These are phyloP conservation scores for Melampsora americana DNA, from an alignment of 1,284 basidiomycete genomes.

Conservation along the genomic window DNA sequence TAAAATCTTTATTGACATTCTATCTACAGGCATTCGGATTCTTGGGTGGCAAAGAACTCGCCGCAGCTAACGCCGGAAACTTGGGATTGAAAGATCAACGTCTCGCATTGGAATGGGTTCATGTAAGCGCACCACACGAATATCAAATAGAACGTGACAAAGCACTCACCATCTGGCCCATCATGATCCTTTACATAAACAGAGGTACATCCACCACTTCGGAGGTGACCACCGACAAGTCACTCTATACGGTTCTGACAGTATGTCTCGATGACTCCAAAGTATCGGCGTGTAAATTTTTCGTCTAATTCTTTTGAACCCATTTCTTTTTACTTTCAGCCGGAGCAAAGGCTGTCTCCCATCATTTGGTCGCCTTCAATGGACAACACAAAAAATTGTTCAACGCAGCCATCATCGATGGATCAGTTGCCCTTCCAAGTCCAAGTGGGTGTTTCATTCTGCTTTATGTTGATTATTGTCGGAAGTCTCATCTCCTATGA, in stretches of 20 bases:
- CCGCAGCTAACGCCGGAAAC: slow-evolving; percentile 15
- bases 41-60: slow-evolving; percentile 24
- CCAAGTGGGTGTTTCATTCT: neutral
- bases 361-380: neutral
- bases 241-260: too few relatives aligned
- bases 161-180: too few relatives aligned
- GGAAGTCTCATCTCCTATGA: neutral
- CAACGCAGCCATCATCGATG: neutral
- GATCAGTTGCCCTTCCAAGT: neutral
- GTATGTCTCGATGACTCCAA: too few relatives aligned
- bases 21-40: slow-evolving; percentile 18
- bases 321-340: neutral
- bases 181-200: too few relatives aligned
- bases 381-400: neutral
- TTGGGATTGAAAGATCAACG: slow-evolving; percentile 33
- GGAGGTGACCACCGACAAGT: too few relatives aligned
- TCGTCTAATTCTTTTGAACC: too few relatives aligned
- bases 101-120: slow-evolving; percentile 27
- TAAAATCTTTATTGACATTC: too few relatives aligned
- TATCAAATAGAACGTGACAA: too few relatives aligned
- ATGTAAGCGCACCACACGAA: too few relatives aligned
- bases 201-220: too few relatives aligned
- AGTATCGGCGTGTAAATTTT: too few relatives aligned
- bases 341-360: neutral
- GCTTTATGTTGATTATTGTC: neutral